Conservation (phyloP, 176 grass and related monocot genomes). For the Zoysia pacifica region DNA sequence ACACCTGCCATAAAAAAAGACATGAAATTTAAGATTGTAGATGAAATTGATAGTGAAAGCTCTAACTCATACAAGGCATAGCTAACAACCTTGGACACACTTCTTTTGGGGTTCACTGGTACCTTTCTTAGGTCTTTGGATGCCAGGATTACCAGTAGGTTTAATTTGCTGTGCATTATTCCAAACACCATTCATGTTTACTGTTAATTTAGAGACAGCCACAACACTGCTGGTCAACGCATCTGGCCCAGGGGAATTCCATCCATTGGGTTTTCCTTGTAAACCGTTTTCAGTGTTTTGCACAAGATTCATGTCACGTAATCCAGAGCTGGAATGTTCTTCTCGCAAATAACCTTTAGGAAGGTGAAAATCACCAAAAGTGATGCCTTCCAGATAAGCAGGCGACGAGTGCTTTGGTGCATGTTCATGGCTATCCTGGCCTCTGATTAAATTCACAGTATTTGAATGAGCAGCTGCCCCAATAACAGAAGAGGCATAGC, state of each 20-base stretch:
- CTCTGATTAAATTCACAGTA: slow-evolving; percentile 34
- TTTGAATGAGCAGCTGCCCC: slow-evolving; percentile 19
- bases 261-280: slow-evolving; percentile 38
- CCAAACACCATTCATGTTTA: slow-evolving; percentile 60
- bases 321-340: slow-evolving; percentile 37
- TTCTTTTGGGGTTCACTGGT: slow-evolving; percentile 54
- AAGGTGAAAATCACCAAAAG: slow-evolving; percentile 80
- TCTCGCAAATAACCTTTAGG: slow-evolving; percentile 51
- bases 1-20: slow-evolving; percentile 40
- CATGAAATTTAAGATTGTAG: background rate
- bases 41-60: slow-evolving; percentile 20
- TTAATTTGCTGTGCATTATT: slow-evolving; percentile 52
- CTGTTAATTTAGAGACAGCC: slow-evolving; percentile 37
- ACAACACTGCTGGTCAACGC: slow-evolving; percentile 37
- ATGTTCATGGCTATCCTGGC: slow-evolving; percentile 42
- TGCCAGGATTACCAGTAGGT: slow-evolving; percentile 40
- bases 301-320: slow-evolving; percentile 24
- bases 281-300: slow-evolving; percentile 34
- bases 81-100: slow-evolving; percentile 70
- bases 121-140: slow-evolving; percentile 58
- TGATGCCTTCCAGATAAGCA: slow-evolving; percentile 66
- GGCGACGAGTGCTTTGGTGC: slow-evolving; percentile 35
- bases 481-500: slow-evolving; percentile 32
- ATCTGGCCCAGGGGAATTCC: slow-evolving; percentile 23
- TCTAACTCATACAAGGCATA: slow-evolving; percentile 35